Conservation (phyloP, 2,329 filamentous ascomycete genomes). For the Aphanocladium album region DNA sequence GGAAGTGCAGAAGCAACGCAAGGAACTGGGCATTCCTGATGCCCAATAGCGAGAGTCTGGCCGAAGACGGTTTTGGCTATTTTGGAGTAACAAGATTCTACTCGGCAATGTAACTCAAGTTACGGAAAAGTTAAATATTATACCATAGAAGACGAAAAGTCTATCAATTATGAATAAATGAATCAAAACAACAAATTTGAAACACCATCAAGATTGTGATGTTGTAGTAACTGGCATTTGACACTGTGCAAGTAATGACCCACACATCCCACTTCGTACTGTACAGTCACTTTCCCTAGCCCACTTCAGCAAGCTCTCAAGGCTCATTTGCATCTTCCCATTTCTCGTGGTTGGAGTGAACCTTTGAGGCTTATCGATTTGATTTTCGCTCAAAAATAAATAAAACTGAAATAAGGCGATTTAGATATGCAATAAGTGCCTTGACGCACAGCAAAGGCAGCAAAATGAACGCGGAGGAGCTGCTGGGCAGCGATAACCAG, state of each 20-base stretch:
- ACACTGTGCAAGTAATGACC: not conserved
- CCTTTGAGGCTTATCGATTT: too few relatives aligned
- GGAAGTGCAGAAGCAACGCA: conserved; percentile 47
- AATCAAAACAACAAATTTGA: not conserved
- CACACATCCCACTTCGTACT: not conserved
- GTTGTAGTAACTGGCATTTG: not conserved
- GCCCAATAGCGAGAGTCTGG: not conserved
- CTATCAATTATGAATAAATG: not conserved
- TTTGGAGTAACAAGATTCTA: not conserved
- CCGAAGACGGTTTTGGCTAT: not conserved
- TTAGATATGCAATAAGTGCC: not conserved
- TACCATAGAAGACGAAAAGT: not conserved
- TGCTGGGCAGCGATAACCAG: conserved; percentile 5
- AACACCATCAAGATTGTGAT: not conserved
- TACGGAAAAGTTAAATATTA: not conserved
- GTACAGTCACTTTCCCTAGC: not conserved
- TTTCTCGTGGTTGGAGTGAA: not conserved
- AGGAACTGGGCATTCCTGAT: conserved; percentile 45
- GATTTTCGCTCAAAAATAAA: too few relatives aligned
- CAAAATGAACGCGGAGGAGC: not conserved
- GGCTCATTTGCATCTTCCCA: not conserved
- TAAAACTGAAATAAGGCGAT: too few relatives aligned
- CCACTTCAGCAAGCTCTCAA: not conserved
- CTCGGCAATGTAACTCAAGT: not conserved
- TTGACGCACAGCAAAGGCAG: not conserved